Evolutionary conservation across 2,329 filamentous ascomycete genomes (phyloP), one percentile per base, ranked within the genome.

Genomic region (Curvularia eragrostidis): DNA sequence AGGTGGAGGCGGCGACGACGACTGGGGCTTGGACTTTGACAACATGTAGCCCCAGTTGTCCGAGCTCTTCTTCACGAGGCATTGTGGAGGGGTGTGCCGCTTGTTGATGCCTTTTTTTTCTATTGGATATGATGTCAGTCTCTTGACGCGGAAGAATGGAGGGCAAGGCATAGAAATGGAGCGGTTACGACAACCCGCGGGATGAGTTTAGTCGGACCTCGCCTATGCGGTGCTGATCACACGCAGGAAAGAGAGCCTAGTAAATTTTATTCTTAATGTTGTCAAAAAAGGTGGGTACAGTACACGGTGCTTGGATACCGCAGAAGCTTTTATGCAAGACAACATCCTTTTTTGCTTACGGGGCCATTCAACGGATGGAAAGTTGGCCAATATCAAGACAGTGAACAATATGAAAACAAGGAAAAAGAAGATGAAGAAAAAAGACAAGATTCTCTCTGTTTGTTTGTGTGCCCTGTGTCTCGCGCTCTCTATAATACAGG

Each of bases 11-110:
- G 44, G 47, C n/a, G 69, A 75, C 56, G 66, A 74, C 53, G 70
- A 72, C 59, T 81, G 79, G 61, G 80, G 76, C 0, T 63, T 82
- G 60, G 75, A 80, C 52, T 78, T 80, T 71, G 67, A 72, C 47
- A 71, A 73, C 54, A 75, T 76, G 73, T 74, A 70, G 65, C 10
- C 48, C 1, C 15, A 46, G 50, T 49, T 48, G 3, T 12, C 5
- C 5, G 32, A 13, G 32, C 6, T 34, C 12, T 2, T 12, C n/a
- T n/a, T n/a, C n/a, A n/a, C n/a, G n/a, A n/a, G n/a, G n/a, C n/a
- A n/a, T 8, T 18, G 34, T 8, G 34, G 12, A n/a, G 12, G n/a
- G n/a, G n/a, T n/a, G n/a, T n/a, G n/a, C n/a, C 24, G 7, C 24
- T 7, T 26, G 24, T 4, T 26, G 24, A 4, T 7, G 24, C 24